Conservation (phyloP, 371 early-diverging fungal genomes). For the Coemansia sp. region DNA sequence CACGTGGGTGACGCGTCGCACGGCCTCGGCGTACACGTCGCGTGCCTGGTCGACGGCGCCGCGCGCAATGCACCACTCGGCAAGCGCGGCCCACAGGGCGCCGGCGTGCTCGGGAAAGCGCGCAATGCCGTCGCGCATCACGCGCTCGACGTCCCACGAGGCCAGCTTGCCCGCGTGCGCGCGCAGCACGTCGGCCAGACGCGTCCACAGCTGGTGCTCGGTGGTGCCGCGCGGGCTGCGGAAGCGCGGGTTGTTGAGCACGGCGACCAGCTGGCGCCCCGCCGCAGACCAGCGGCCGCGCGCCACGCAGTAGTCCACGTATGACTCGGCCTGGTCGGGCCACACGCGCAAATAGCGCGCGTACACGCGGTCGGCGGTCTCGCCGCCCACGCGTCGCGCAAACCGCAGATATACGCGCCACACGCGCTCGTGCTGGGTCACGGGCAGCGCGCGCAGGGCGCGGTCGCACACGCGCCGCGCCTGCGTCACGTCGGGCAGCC, state of each 20-base stretch:
- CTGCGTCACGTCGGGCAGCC: constrained; percentile 70
- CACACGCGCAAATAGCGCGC: constrained; percentile 81
- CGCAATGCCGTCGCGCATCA: constrained; percentile 86
- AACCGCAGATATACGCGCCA: constrained; percentile 88
- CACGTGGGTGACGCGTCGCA: constrained; percentile 81
- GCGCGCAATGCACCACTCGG: constrained; percentile 77
- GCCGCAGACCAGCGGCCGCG: constrained; percentile 81
- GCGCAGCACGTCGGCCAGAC: constrained; percentile 80
- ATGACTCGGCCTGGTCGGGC: constrained; percentile 71
- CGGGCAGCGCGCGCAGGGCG: constrained; percentile 85
- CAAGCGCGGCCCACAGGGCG: constrained; percentile 84
- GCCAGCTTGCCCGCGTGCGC: constrained; percentile 64
- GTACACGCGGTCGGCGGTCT: constrained; percentile 78
- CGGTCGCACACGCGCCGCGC: constrained; percentile 88
- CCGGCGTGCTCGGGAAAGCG: constrained; percentile 84
- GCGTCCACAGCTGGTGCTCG: constrained; percentile 81
- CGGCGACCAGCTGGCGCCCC: constrained; percentile 69
- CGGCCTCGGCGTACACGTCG: constrained; percentile 93
- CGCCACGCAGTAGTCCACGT: constrained; percentile 69
- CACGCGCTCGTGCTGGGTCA: constrained; percentile 88
- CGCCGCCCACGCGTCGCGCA: constrained; percentile 77
- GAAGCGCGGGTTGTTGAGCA: constrained; percentile 74
- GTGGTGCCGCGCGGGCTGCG: constrained; percentile 68
- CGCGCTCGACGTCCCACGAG: constrained; percentile 66
- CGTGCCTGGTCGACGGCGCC: constrained; percentile 82